These are phyloP conservation scores for Cicer cuneatum DNA, from an alignment of 306 rosid species.

Conservation along the genomic window DNA sequence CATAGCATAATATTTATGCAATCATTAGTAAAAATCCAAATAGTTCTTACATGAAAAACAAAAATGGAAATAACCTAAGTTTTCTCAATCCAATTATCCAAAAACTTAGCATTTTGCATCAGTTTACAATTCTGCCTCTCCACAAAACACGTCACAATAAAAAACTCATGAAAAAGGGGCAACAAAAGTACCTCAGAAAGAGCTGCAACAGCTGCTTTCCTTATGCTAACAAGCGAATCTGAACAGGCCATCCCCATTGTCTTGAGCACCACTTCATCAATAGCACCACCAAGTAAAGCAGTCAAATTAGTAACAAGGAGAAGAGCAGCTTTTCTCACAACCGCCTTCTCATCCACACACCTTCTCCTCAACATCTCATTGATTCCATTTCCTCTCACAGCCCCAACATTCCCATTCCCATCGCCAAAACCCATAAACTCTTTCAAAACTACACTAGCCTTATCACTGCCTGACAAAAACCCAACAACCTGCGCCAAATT, in stretches of 20 bases:
- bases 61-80: not conserved
- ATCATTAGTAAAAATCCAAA: not conserved
- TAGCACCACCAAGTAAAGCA: constrained; percentile 64
- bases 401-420: constrained; percentile 34
- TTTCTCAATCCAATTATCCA: not conserved
- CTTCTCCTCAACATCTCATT: constrained; percentile 67
- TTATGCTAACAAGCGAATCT: constrained; percentile 89
- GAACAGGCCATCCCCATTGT: constrained; percentile 86
- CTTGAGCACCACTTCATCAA: constrained; percentile 82
- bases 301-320: constrained; percentile 75
- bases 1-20: not conserved
- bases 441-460: constrained; percentile 55
- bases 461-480: constrained; percentile 52
- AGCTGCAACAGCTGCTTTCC: constrained; percentile 80
- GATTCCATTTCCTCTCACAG: constrained; percentile 42
- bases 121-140: not conserved
- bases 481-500: constrained; percentile 77
- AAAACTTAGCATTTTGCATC: not conserved
- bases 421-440: constrained; percentile 68
- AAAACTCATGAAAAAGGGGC: not conserved
- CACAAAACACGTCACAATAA: not conserved
- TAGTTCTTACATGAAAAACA: not conserved
- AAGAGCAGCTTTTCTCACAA: constrained; percentile 88
- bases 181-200: constrained; percentile 70
- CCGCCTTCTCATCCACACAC: constrained; percentile 92